These are phyloP conservation scores for Citrullus mucosospermus DNA, from an alignment of 306 rosid genomes.

Conservation along the genomic window DNA sequence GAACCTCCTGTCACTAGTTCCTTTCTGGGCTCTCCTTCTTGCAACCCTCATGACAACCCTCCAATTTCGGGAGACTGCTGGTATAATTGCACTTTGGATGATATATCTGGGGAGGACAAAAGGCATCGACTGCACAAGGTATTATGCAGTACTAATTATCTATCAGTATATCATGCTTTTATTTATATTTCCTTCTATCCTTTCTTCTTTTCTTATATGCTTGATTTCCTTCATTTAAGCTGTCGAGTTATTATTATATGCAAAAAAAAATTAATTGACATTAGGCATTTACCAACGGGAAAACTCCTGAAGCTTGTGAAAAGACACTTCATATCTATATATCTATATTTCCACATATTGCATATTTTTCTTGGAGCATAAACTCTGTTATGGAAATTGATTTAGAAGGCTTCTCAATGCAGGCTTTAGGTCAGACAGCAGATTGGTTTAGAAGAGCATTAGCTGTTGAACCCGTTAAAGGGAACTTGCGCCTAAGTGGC, in stretches of 20 bases:
- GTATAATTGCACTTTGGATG: conserved; percentile 91
- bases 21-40: conserved; percentile 51
- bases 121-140: conserved; percentile 78
- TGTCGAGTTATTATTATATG: background rate
- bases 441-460: conserved; percentile 91
- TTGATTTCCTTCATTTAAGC: background rate
- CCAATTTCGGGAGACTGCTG: conserved; percentile 88
- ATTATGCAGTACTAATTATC: background rate
- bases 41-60: conserved; percentile 70
- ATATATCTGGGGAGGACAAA: conserved; percentile 89
- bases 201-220: background rate
- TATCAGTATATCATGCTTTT: background rate
- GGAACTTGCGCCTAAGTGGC: conserved; percentile 87
- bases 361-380: background rate
- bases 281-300: background rate
- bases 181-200: conserved; percentile 2
- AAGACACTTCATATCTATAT: background rate
- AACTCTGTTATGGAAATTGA: conserved; percentile 7
- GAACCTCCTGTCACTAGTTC: conserved; percentile 54
- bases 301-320: background rate
- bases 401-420: conserved; percentile 15
- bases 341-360: background rate
- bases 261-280: background rate
- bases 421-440: conserved; percentile 95
- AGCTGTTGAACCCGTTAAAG: conserved; percentile 93